Evolutionary conservation across 176 grass and related monocot species (phyloP), one percentile per base, ranked within the genome.

Genomic region (Oryza coarctata): DNA sequence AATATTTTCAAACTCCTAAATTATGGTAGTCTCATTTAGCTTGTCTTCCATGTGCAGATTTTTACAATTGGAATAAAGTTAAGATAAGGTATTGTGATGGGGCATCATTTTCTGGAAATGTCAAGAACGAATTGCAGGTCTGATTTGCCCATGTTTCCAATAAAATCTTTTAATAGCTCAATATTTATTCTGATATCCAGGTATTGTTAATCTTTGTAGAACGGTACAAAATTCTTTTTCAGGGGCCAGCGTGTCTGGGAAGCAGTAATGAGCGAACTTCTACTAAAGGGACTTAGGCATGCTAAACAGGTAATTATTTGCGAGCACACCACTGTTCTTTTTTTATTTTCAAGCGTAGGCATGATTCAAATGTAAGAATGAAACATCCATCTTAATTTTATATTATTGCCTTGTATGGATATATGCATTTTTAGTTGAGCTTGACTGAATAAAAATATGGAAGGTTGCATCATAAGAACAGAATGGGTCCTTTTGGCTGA

Each of bases 1-100:
- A 73, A 4, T 35, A 14, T 69, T 60, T 65, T 23, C 6, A 30
- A 63, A 65, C 73, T 55, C 12, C 31, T 73, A 74, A 65, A 30
- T 26, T 34, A 1, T 80, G 13, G 22, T 20, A 3, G 72, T 82
- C 7, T 86, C 3, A n/a, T 57, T 72, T 22, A 6, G 22, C 41
- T 29, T 58, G 10, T 17, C 1, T 72, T 57, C 52, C 43, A 33
- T 82, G 8, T 65, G 55, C 76, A 96, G 94, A 93, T 73, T 96
- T 96, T 71, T 87, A 87, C 73, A 76, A 89, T 45, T 96, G 94
- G 94, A 93, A 96, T 47, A 96, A 93, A 84, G 90, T 93, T 17
- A 96, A 87, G 77, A 79, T 93, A 85, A 87, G 94, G 62, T 96
- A 96, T 78, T 96, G 94, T 0, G 88, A 96, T 29, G 94, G 93